Base-by-base conservation (phyloP, 495 filamentous ascomycete species). In the Tetracladium setigerum region DNA sequence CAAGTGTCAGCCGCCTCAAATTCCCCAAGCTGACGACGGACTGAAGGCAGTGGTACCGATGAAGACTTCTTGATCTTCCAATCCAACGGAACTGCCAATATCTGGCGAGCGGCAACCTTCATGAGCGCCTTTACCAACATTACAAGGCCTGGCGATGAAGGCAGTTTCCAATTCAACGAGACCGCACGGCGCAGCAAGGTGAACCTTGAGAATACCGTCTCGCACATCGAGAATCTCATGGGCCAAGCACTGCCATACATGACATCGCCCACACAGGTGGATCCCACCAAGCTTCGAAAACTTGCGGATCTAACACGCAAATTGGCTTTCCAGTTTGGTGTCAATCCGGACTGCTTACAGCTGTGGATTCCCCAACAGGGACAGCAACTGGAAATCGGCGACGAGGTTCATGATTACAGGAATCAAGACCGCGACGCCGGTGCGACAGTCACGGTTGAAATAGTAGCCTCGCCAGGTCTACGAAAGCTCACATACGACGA, bases 31-130 rank as follows among this genome's bases (percentile, higher is more conserved):
- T n/a, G n/a, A n/a, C n/a, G n/a, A n/a, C n/a, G n/a, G n/a, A n/a
- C n/a, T n/a, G n/a, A n/a, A n/a, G n/a, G n/a, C n/a, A n/a, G n/a
- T n/a, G n/a, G n/a, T n/a, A n/a, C n/a, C 24, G 18, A 4, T n/a
- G 41, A 44, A 27, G 24, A 49, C 22, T 40, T 31, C 18, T 30
- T 19, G 13, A 18, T 56, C 32, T 61, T 59, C 44, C 34, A 41
- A 13, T 46, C 36, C 4, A 50, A 58, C 30, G 42, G 30, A 16
- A 38, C 52, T 18, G 59, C 59, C 17, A 63, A 63, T 42, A 59
- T 54, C 18, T 63, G 56, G 56, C 47, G 61, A 11, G 57, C 61
- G 7, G 47, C 59, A 27, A 58, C 59, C 2, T 62, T 64, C 41
- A 57, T 61, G 34, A 51, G 52, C 34, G 45, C 62, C 31, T 17